Conservation (phyloP, 2,329 filamentous ascomycete species). For the Apiospora aurea region DNA sequence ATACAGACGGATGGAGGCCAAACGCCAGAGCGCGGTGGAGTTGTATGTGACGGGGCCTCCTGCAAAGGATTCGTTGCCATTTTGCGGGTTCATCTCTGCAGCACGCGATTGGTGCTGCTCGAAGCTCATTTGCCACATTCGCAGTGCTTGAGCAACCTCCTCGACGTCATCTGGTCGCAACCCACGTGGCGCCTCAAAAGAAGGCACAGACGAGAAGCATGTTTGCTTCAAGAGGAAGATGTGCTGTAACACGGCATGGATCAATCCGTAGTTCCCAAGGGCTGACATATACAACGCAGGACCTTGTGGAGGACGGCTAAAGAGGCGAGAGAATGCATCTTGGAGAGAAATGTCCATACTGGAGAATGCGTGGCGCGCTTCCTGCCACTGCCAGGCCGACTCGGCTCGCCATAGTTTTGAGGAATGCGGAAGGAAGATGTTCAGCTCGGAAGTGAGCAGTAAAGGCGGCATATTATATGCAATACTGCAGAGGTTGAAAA, state of each 20-base stretch:
- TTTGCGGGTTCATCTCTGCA: slow-evolving; percentile 55
- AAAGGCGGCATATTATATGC: slow-evolving; percentile 67
- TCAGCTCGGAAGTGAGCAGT: slow-evolving; percentile 65
- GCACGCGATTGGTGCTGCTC: slow-evolving; percentile 62
- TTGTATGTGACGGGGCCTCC: slow-evolving; percentile 72
- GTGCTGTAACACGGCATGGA: slow-evolving; percentile 75
- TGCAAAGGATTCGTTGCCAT: slow-evolving; percentile 56
- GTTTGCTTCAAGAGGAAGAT: slow-evolving; percentile 74
- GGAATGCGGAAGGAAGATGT: slow-evolving; percentile 60
- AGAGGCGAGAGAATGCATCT: slow-evolving; percentile 62
- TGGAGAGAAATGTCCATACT: slow-evolving; percentile 61
- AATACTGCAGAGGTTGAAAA: slow-evolving; percentile 69
- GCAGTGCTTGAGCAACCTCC: slow-evolving; percentile 61
- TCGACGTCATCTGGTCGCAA: slow-evolving; percentile 63
- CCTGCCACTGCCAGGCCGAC: slow-evolving; percentile 66
- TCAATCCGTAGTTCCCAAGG: slow-evolving; percentile 73
- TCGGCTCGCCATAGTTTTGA: slow-evolving; percentile 65
- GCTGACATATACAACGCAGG: slow-evolving; percentile 61
- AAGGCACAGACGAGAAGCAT: slow-evolving; percentile 56
- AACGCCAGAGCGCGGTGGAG: slow-evolving; percentile 65
- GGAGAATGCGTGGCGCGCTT: slow-evolving; percentile 58
- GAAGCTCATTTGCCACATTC: slow-evolving; percentile 65
- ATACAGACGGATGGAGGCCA: slow-evolving; percentile 71
- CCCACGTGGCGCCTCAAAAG: slow-evolving; percentile 58
- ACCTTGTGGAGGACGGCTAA: slow-evolving; percentile 58